A percentile compares a stretch with the other conserved stretches of the same genome.
phyloP scores from a whole-genome alignment of 306 rosid genomes.

The Cicer cuneatum region DNA sequence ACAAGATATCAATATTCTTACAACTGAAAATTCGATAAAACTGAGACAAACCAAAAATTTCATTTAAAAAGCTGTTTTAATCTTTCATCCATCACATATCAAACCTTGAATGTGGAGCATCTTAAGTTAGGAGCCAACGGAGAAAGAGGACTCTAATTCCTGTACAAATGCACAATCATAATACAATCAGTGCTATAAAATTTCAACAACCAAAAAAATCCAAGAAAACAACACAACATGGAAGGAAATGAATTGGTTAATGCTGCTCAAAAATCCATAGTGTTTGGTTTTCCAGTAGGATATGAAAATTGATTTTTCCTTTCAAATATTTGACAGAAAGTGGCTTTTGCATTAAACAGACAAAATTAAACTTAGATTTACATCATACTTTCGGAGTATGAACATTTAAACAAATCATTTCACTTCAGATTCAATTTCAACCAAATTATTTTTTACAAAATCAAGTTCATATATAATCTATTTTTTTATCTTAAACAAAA shows the following conservation, averaged over 20 bases:
- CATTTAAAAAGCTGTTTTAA: background rate
- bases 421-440: background rate
- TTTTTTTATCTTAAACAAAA: conserved; percentile 18
- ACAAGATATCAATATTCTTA: background rate
- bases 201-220: background rate
- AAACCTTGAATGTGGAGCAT: conserved; percentile 3
- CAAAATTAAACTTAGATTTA: background rate
- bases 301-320: background rate
- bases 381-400: background rate
- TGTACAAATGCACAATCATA: conserved; percentile 36
- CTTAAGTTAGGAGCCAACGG: conserved; percentile 22
- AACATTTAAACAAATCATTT: background rate
- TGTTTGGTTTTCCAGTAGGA: background rate
- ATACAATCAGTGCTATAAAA: conserved; percentile 1
- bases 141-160: conserved; percentile 40
- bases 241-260: background rate
- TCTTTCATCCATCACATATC: conserved; percentile 37
- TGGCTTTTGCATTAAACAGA: background rate
- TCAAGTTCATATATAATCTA: background rate
- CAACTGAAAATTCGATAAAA: conserved; percentile 13
- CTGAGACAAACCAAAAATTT: conserved; percentile 34
- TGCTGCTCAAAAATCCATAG: background rate
- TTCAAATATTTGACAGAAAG: background rate
- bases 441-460: background rate
- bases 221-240: background rate